phyloP scores from a whole-genome alignment of 2,329 filamentous ascomycete genomes.

The Cytospora schulzeri region DNA sequence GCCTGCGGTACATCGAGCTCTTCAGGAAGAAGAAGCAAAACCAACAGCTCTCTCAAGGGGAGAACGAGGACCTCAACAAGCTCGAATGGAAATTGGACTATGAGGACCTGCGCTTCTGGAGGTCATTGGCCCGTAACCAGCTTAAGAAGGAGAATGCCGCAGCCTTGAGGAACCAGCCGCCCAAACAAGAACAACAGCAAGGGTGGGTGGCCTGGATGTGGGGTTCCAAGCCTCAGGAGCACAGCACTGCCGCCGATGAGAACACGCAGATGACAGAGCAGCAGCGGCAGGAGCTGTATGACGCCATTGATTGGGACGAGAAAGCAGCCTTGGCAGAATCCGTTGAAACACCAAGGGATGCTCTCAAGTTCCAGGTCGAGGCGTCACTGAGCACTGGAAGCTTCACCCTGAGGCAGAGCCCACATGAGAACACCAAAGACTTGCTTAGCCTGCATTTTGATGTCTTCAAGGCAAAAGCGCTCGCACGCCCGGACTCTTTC shows the following conservation, averaged over 20 bases:
- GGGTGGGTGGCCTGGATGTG: conserved; percentile 93
- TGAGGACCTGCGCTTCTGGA: conserved; percentile 96
- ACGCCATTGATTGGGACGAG: conserved; percentile 98
- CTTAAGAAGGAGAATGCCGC: conserved; percentile 93
- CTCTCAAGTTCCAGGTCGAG: conserved; percentile 89
- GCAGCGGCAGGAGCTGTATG: conserved; percentile 93
- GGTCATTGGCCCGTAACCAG: conserved; percentile 90
- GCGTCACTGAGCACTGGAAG: conserved; percentile 93
- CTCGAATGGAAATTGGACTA: conserved; percentile 89
- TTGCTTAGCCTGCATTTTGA: conserved; percentile 93
- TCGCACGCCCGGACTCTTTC: conserved; percentile 89
- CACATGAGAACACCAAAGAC: conserved; percentile 75
- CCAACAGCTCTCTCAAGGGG: conserved; percentile 69
- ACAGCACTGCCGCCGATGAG: conserved; percentile 65
- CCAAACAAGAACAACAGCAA: conserved; percentile 58
- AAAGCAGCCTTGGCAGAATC: conserved; percentile 86
- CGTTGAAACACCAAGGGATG: conserved; percentile 87
- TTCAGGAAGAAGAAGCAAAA: conserved; percentile 92
- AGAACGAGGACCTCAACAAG: conserved; percentile 70
- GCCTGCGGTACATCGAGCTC: conserved; percentile 83
- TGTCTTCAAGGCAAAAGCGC: conserved; percentile 84
- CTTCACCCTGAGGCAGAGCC: conserved; percentile 88
- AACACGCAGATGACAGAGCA: conserved; percentile 91
- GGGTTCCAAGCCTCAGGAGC: conserved; percentile 70
- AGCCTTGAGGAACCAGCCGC: conserved; percentile 67